phyloP scores from a whole-genome alignment of 495 filamentous ascomycete genomes.

The Penicillium chermesinum region DNA sequence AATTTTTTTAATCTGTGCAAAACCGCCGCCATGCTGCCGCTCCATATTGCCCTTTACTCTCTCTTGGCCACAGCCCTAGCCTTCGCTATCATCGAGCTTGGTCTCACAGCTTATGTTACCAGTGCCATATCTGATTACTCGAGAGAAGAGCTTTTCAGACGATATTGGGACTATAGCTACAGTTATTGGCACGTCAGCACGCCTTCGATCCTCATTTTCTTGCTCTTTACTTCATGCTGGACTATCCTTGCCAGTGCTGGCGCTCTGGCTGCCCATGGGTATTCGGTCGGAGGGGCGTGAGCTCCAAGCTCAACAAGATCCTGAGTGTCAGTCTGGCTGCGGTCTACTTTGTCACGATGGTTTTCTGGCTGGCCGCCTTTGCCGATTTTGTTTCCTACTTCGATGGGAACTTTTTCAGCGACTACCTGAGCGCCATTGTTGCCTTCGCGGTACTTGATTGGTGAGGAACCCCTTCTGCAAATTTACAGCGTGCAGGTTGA shows the following conservation, averaged over 20 bases:
- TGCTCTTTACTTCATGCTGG: constrained; percentile 25
- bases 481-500: no score
- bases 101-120: constrained; percentile 18
- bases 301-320: constrained; percentile 16
- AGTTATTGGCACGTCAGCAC: constrained; percentile 5
- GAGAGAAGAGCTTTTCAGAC: no score
- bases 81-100: constrained; percentile 27
- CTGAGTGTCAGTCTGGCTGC: constrained; percentile 16
- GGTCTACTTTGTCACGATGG: constrained; percentile 26
- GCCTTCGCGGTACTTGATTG: constrained; percentile 31
- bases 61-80: constrained; percentile 18
- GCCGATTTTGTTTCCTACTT: constrained; percentile 23
- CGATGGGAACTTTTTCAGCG: constrained; percentile 2
- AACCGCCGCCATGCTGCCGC: constrained; percentile 16
- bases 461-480: constrained; percentile 9
- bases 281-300: constrained; percentile 14
- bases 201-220: constrained; percentile 22
- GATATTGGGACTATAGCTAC: no score
- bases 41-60: constrained; percentile 23
- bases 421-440: constrained; percentile 22
- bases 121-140: constrained; percentile 4
- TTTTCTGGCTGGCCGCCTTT: constrained; percentile 33
- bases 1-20: background rate
- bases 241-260: constrained; percentile 17
- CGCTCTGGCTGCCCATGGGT: constrained; percentile 21